A percentile compares a stretch with the other conserved stretches of the same genome.
Conservation (phyloP, 768 basidiomycete species). For the Boletus huronensis region DNA sequence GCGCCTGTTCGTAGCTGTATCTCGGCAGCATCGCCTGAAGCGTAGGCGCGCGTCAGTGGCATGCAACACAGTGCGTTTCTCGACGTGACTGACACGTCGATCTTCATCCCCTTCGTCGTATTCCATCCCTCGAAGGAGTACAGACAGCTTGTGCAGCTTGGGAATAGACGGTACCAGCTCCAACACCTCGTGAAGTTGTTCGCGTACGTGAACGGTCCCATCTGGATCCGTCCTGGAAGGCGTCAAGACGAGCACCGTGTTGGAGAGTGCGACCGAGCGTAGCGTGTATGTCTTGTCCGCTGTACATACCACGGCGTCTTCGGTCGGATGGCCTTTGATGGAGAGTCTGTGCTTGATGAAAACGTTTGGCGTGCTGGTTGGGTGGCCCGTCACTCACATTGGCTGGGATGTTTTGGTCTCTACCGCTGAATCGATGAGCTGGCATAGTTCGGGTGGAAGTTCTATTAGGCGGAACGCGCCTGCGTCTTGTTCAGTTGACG, state of each 20-base stretch:
- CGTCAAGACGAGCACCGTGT: constrained; percentile 76
- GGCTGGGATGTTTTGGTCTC: constrained; percentile 33
- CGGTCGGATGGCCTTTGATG: constrained; percentile 77
- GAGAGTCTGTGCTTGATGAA: constrained; percentile 44
- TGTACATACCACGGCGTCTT: constrained; percentile 92
- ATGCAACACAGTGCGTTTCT: background rate
- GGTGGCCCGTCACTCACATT: constrained; percentile 12
- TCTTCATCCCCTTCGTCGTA: constrained; percentile 67
- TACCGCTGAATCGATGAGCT: constrained; percentile 53
- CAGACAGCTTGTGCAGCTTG: constrained; percentile 61
- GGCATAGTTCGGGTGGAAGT: constrained; percentile 65
- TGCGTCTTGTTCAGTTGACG: constrained; percentile 42
- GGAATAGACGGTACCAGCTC: constrained; percentile 81
- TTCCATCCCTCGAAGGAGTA: constrained; percentile 57
- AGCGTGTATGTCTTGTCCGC: constrained; percentile 73
- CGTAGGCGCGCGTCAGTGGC: background rate
- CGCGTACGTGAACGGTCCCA: constrained; percentile 63
- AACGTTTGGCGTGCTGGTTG: background rate
- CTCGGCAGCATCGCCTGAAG: constrained; percentile 41
- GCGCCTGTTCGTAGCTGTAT: constrained; percentile 53
- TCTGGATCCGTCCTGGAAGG: constrained; percentile 36
- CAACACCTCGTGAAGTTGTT: constrained; percentile 78
- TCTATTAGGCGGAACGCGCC: constrained; percentile 70
- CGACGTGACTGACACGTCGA: constrained; percentile 23
- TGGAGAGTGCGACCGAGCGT: constrained; percentile 85